Conservation (phyloP, 768 basidiomycete genomes). For the Agrocybe praecox region DNA sequence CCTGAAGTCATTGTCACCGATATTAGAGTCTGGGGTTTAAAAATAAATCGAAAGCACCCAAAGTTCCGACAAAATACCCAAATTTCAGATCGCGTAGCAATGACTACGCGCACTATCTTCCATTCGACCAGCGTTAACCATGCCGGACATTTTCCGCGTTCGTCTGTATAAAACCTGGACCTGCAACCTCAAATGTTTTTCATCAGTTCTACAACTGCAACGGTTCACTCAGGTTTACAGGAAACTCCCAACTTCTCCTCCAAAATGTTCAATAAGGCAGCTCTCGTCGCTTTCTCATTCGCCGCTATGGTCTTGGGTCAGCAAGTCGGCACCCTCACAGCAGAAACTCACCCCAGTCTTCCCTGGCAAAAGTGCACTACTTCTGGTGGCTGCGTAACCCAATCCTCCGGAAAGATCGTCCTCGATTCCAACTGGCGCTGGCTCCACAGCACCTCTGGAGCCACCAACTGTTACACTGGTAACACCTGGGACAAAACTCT, state of each 20-base stretch:
- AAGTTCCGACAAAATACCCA: not conserved
- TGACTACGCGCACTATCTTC: not conserved
- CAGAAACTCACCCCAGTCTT: constrained; percentile 52
- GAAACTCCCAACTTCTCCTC: not conserved
- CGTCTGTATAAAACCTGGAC: not conserved
- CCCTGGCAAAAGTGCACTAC: constrained; percentile 48
- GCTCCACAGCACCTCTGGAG: constrained; percentile 39
- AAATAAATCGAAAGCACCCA: not conserved
- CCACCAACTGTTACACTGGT: constrained; percentile 55
- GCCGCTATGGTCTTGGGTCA: constrained; percentile 49
- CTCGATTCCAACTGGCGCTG: constrained; percentile 64
- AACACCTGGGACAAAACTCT: constrained; percentile 54
- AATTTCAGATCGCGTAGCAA: not conserved
- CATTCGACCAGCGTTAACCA: not conserved
- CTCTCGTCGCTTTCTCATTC: constrained; percentile 41
- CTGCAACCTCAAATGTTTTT: not conserved
- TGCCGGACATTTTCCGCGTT: not conserved
- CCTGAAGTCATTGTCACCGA: too few relatives aligned
- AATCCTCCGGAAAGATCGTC: constrained; percentile 36
- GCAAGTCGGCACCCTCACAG: constrained; percentile 51
- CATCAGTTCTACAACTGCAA: not conserved
- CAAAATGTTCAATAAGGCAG: constrained; percentile 39
- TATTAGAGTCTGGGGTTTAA: not conserved
- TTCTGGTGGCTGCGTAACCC: constrained; percentile 35
- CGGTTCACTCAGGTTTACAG: not conserved